These are phyloP conservation scores for Dryadomyces quercivorus DNA, from an alignment of 2,329 filamentous ascomycete genomes.

Conservation along the genomic window DNA sequence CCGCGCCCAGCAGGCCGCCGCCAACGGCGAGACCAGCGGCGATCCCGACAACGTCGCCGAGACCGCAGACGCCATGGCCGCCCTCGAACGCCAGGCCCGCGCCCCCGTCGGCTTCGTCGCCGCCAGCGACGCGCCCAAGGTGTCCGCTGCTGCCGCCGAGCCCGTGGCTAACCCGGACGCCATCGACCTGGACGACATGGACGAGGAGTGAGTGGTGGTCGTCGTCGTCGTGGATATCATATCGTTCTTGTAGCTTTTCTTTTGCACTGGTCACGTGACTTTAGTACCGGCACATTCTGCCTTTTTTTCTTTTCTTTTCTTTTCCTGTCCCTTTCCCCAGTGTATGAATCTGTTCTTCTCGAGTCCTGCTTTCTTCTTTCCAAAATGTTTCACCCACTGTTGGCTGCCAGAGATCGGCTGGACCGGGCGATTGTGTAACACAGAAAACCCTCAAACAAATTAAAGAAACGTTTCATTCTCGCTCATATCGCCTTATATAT, in stretches of 20 bases:
- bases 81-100: conserved; percentile 74
- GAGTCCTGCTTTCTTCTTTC: background rate
- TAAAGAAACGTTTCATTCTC: too few species aligned
- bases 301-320: background rate
- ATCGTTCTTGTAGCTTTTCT: background rate
- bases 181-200: conserved; percentile 66
- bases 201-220: conserved; percentile 28
- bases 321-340: background rate
- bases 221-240: background rate
- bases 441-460: too few species aligned
- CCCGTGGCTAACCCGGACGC: conserved; percentile 67
- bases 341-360: background rate
- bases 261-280: background rate
- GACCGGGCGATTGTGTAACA: background rate
- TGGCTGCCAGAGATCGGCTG: background rate
- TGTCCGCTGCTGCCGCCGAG: conserved; percentile 27
- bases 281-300: background rate
- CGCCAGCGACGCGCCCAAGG: conserved; percentile 57
- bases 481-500: too few species aligned
- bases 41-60: conserved; percentile 32
- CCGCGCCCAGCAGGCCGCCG: conserved; percentile 46
- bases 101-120: conserved; percentile 87
- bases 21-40: conserved; percentile 28
- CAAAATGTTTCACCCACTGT: background rate
- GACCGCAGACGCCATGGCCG: conserved; percentile 73